Percentiles rank a stretch among this genome's conserved stretches.
phyloP scores from a whole-genome alignment of 768 basidiomycete species.

The Trametes cubensis region DNA sequence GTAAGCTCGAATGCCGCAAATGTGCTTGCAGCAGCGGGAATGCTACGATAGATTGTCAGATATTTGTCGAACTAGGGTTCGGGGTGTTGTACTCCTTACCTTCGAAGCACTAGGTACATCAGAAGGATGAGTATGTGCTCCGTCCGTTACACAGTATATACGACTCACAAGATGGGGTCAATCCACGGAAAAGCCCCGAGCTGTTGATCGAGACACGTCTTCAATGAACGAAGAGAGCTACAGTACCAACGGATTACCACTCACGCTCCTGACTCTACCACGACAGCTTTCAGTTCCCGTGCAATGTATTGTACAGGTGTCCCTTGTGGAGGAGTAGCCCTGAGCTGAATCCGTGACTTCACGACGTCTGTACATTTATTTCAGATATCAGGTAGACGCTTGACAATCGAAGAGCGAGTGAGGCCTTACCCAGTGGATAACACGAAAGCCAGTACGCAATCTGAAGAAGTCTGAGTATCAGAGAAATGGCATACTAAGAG shows the following conservation, averaged over 20 bases:
- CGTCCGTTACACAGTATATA: too few relatives aligned
- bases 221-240: neutral
- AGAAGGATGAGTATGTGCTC: constrained; percentile 1
- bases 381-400: neutral
- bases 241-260: constrained; percentile 36
- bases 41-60: constrained; percentile 47
- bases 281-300: constrained; percentile 64
- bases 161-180: constrained; percentile 74
- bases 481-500: too few relatives aligned
- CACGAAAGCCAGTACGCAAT: constrained; percentile 93
- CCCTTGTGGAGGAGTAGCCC: constrained; percentile 69
- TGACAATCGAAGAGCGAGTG: too few relatives aligned
- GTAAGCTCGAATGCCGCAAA: constrained; percentile 89
- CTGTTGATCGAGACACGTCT: constrained; percentile 36
- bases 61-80: neutral
- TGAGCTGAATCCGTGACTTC: constrained; percentile 88
- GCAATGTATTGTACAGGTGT: constrained; percentile 78
- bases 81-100: constrained; percentile 40
- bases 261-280: constrained; percentile 74
- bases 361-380: constrained; percentile 64
- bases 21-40: constrained; percentile 89
- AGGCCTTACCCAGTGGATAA: constrained; percentile 73
- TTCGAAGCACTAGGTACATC: constrained; percentile 57
- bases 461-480: constrained; percentile 35
- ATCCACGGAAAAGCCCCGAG: constrained; percentile 68